A percentile compares a stretch with the other conserved stretches of the same genome.
Evolutionary conservation across 2,329 filamentous ascomycete species (phyloP).

Genomic region (Trichoderma sp.): DNA sequence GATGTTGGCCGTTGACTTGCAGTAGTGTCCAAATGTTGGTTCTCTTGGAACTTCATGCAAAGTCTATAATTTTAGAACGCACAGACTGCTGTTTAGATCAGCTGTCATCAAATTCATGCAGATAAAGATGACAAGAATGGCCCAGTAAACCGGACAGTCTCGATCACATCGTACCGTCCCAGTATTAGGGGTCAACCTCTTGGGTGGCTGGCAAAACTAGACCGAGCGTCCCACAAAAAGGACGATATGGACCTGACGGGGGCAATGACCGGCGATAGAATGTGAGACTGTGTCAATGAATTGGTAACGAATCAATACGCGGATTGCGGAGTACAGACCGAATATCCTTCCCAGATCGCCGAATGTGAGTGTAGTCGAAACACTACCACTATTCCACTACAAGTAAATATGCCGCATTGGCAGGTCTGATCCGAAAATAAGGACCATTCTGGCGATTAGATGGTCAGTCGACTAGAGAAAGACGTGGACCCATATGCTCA

Average conservation of each 20-base stretch:
- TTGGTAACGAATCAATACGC: not conserved
- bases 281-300: not conserved
- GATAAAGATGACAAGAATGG: not conserved
- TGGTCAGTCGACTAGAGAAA: no score
- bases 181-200: not conserved
- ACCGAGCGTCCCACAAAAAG: not conserved
- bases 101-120: not conserved
- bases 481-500: no score
- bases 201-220: not conserved
- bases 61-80: not conserved
- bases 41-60: not conserved
- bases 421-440: no score
- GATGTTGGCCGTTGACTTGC: not conserved
- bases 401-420: no score
- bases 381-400: not conserved
- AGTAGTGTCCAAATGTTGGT: not conserved
- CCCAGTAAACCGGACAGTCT: not conserved
- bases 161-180: not conserved
- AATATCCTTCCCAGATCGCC: not conserved
- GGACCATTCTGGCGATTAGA: no score
- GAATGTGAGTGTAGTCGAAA: not conserved
- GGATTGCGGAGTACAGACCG: not conserved
- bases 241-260: not conserved
- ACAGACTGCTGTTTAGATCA: not conserved
- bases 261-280: not conserved